Conservation (phyloP, 2,329 filamentous ascomycete genomes). For the Knoxdaviesia proteae region DNA sequence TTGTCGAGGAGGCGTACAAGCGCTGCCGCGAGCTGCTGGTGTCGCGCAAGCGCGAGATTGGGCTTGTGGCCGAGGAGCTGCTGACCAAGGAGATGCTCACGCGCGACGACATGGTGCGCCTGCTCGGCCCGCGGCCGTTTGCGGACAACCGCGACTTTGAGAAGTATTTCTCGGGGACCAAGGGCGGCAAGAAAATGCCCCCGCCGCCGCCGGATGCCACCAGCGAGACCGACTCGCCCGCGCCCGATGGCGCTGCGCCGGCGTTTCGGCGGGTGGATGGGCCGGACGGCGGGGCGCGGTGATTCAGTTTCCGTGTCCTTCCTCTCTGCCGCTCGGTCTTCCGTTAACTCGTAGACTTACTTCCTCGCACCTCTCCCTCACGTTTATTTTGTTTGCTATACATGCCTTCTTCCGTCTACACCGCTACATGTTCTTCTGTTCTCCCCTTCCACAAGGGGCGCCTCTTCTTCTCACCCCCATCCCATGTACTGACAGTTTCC, state of each 20-base stretch:
- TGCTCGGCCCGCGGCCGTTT: conserved; percentile 70
- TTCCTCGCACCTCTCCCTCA: too few species aligned
- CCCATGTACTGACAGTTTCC: too few species aligned
- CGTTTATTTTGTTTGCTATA: too few species aligned
- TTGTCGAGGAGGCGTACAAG: conserved; percentile 81
- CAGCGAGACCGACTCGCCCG: conserved; percentile 17
- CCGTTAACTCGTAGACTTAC: too few species aligned
- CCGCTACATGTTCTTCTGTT: too few species aligned
- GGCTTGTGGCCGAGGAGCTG: conserved; percentile 79
- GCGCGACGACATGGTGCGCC: conserved; percentile 75
- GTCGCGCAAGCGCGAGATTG: conserved; percentile 74
- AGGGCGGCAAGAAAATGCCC: conserved; percentile 28
- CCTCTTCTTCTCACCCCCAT: too few species aligned
- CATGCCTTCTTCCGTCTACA: too few species aligned
- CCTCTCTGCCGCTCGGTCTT: too few species aligned
- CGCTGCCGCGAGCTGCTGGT: conserved; percentile 68
- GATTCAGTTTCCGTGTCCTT: not conserved
- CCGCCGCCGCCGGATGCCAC: conserved; percentile 29
- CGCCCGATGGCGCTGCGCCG: conserved; percentile 15
- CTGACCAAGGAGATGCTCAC: conserved; percentile 78
- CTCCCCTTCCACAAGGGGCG: too few species aligned
- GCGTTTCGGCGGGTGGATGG: conserved; percentile 14
- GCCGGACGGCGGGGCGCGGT: not conserved
- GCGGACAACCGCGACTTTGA: conserved; percentile 70
- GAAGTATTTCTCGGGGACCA: conserved; percentile 67